phyloP scores from a whole-genome alignment of 371 early-diverging fungal genomes.

The Mortierella sp. region DNA sequence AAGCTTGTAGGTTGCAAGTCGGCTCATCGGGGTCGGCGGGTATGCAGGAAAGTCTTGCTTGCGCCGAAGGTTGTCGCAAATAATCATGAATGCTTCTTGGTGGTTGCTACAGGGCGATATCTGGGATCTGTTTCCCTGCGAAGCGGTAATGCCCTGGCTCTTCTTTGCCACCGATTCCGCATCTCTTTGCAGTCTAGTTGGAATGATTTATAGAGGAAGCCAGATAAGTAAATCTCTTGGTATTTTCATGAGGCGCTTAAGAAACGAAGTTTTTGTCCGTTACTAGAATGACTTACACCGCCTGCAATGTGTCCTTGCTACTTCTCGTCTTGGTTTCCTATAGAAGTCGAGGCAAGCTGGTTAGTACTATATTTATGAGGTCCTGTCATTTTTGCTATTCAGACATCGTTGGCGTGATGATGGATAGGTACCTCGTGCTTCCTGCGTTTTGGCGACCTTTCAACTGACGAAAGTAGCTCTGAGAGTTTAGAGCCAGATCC shows the following conservation, averaged over 20 bases:
- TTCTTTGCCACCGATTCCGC: not conserved
- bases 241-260: too few relatives aligned
- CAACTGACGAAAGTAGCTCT: not conserved
- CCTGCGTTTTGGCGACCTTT: not conserved
- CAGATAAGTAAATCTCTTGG: too few relatives aligned
- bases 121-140: not conserved
- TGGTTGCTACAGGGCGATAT: constrained; percentile 6
- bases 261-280: not conserved
- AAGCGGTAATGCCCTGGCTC: not conserved
- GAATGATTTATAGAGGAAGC: not conserved
- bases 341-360: not conserved
- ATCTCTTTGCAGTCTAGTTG: not conserved
- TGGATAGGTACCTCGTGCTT: not conserved
- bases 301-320: not conserved
- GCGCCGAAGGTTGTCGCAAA: constrained; percentile 34
- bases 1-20: not conserved
- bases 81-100: constrained; percentile 29
- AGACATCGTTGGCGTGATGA: not conserved
- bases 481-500: not conserved
- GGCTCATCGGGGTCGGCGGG: constrained; percentile 14
- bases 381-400: not conserved
- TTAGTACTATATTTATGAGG: not conserved
- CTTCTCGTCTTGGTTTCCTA: not conserved
- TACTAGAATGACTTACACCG: not conserved
- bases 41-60: constrained; percentile 16